These are phyloP conservation scores for Pichiaceae sp. DNA, from an alignment of 1,139 yeast species.

Conservation along the genomic window DNA sequence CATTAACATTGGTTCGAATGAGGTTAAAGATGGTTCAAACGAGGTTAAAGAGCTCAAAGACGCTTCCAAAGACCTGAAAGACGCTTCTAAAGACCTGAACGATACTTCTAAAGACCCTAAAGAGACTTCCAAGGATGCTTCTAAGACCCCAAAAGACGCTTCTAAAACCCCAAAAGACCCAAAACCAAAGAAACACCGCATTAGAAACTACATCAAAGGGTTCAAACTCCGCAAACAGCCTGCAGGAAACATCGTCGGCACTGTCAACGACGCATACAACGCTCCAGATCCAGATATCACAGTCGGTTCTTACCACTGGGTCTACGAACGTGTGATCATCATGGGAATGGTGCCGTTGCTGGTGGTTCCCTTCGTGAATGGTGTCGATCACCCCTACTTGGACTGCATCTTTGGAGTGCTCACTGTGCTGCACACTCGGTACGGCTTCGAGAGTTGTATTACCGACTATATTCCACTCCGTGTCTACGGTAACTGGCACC, in stretches of 20 bases:
- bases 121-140: constrained; percentile 80
- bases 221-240: constrained; percentile 52
- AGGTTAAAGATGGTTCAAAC: not conserved
- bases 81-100: constrained; percentile 34
- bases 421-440: constrained; percentile 64
- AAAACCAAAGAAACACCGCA: not conserved
- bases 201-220: constrained; percentile 2
- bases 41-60: not conserved
- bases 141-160: constrained; percentile 41
- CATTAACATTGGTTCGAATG: not conserved
- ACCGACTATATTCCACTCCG: constrained; percentile 83
- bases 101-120: constrained; percentile 63
- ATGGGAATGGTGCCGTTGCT: constrained; percentile 68
- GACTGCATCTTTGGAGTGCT: constrained; percentile 63
- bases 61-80: too few species aligned
- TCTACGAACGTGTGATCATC: constrained; percentile 65
- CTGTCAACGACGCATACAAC: constrained; percentile 73
- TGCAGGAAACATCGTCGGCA: constrained; percentile 59
- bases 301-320: constrained; percentile 89
- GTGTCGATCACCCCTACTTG: constrained; percentile 53
- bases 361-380: constrained; percentile 62
- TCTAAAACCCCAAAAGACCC: not conserved
- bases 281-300: constrained; percentile 50
- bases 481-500: constrained; percentile 69
- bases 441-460: constrained; percentile 81